These are phyloP conservation scores for Rhododendron ovatum DNA, from an alignment of 148 eudicot genomes.

Conservation along the genomic window DNA sequence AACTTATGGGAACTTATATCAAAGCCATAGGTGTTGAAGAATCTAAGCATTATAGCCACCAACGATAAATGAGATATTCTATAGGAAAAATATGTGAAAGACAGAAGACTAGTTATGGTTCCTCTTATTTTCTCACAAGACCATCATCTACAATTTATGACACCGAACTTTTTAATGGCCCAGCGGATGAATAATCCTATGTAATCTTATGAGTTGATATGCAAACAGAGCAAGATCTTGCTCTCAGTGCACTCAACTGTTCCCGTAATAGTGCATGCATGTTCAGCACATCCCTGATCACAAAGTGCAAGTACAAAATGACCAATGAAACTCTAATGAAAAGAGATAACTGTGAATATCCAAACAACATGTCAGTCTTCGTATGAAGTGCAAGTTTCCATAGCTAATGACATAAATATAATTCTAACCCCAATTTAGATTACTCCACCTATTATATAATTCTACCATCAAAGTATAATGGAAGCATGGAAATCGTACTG, in stretches of 20 bases:
- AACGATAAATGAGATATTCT: background rate
- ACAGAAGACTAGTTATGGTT: background rate
- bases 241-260: background rate
- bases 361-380: background rate
- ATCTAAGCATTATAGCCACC: background rate
- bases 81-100: background rate
- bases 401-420: background rate
- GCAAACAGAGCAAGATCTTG: background rate
- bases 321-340: background rate
- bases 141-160: background rate
- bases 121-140: background rate
- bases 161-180: background rate
- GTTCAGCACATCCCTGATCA: background rate
- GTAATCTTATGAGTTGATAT: background rate
- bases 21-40: background rate
- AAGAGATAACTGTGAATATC: background rate
- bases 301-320: background rate
- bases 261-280: background rate
- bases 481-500: background rate
- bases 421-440: background rate
- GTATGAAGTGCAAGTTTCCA: background rate
- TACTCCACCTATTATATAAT: background rate
- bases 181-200: background rate
- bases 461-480: background rate
- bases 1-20: background rate